phyloP scores from a whole-genome alignment of 2,329 filamentous ascomycete genomes.

The Fonsecaea pedrosoi region DNA sequence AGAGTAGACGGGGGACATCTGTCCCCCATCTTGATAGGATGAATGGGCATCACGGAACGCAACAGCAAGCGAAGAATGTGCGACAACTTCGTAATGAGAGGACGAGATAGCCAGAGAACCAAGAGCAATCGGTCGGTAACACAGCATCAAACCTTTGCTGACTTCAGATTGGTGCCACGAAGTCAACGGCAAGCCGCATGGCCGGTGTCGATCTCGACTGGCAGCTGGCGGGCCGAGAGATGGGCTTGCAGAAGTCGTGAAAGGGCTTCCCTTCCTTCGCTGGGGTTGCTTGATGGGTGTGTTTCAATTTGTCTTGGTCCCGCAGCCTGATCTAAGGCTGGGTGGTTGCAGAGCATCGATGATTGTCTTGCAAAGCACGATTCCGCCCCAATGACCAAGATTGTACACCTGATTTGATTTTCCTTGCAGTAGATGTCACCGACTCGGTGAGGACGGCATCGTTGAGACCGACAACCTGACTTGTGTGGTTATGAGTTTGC shows the following conservation, averaged over 20 bases:
- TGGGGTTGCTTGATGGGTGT: conserved; percentile 16
- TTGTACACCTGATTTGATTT: neutral
- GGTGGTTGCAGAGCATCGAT: conserved; percentile 8
- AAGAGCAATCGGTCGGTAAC: conserved; percentile 24
- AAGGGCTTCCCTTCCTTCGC: conserved; percentile 12
- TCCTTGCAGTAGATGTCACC: conserved; percentile 9
- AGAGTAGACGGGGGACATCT: neutral
- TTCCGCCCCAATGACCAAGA: neutral
- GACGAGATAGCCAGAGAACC: conserved; percentile 17
- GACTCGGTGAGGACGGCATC: conserved; percentile 5
- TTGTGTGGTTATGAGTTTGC: neutral
- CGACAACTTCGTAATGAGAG: conserved; percentile 3
- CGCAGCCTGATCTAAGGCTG: conserved; percentile 17
- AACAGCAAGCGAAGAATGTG: conserved; percentile 21
- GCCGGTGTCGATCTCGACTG: conserved; percentile 24
- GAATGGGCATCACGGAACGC: conserved; percentile 12
- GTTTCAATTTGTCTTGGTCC: conserved; percentile 17
- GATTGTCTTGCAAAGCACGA: neutral
- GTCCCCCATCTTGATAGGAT: neutral
- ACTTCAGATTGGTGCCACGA: conserved; percentile 26
- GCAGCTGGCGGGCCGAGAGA: conserved; percentile 15
- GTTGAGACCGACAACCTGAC: neutral
- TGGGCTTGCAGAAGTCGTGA: conserved; percentile 20
- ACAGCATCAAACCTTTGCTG: conserved; percentile 17
- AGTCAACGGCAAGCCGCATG: conserved; percentile 21